Evolutionary conservation across 129 eudicot species (phyloP).

Genomic region (Dittrichia graveolens): DNA sequence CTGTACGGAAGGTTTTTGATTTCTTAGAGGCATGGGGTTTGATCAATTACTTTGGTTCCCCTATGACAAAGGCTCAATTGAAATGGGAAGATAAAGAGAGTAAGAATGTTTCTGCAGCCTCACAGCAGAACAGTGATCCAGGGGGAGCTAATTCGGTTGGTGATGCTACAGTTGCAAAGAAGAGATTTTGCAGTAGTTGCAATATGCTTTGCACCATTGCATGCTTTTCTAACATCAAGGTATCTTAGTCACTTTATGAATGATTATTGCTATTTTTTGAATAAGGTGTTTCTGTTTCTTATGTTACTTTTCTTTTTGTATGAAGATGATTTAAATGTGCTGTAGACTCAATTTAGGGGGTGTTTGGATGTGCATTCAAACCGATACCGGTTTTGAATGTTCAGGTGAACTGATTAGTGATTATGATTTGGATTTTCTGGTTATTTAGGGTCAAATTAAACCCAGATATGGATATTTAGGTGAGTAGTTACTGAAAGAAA

Average conservation of each 20-base stretch:
- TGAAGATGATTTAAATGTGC: constrained; percentile 1
- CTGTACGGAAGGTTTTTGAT: constrained; percentile 74
- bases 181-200: constrained; percentile 69
- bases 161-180: constrained; percentile 41
- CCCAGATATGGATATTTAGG: too few species aligned
- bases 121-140: constrained; percentile 36
- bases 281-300: background rate
- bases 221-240: constrained; percentile 85
- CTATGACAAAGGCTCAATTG: constrained; percentile 48
- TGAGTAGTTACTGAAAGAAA: too few species aligned
- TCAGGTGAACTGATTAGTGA: too few species aligned
- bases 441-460: too few species aligned
- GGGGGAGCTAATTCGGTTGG: constrained; percentile 28
- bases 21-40: constrained; percentile 94
- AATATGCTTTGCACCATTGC: constrained; percentile 76
- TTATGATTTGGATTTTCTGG: too few species aligned
- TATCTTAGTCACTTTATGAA: constrained; percentile 20
- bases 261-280: background rate
- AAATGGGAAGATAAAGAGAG: constrained; percentile 73
- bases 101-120: constrained; percentile 35
- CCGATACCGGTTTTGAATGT: too few species aligned
- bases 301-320: background rate
- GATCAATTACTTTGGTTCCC: constrained; percentile 66
- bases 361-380: constrained; percentile 9
- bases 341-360: background rate